Percentiles rank a stretch among this genome's conserved stretches.
Evolutionary conservation across 805 yeast genomes (phyloP).

Genomic region (Nakazawaea ishiwadae): DNA sequence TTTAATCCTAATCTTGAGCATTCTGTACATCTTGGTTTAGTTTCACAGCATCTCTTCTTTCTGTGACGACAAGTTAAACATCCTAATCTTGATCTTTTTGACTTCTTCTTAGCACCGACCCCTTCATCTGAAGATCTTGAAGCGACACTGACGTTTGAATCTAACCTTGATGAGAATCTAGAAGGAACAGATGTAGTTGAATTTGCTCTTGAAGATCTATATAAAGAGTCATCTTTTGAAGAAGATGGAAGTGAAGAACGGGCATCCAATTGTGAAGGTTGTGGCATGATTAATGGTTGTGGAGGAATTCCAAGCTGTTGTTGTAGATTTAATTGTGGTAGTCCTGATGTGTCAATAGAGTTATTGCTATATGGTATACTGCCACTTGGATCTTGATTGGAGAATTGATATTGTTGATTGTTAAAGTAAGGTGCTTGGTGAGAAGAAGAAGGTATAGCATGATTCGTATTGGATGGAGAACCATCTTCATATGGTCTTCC

Average conservation of each 20-base stretch:
- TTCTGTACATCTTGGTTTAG: conserved; percentile 60
- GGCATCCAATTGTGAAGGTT: neutral
- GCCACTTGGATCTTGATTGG: neutral
- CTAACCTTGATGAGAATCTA: neutral
- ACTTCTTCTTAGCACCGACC: conserved; percentile 17
- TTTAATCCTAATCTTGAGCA: conserved; percentile 59
- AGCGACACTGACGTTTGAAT: neutral
- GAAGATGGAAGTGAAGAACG: neutral
- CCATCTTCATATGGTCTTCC: neutral
- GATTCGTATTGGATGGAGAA: neutral
- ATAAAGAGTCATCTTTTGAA: neutral
- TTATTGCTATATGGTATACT: neutral
- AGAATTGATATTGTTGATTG: neutral
- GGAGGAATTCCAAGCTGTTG: neutral
- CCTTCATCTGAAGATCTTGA: neutral
- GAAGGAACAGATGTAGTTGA: conserved; percentile 3
- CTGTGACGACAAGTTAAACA: conserved; percentile 75
- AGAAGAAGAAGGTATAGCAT: neutral
- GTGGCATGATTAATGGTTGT: neutral
- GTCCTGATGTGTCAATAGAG: neutral
- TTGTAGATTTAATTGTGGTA: neutral
- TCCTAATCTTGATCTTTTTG: conserved; percentile 63
- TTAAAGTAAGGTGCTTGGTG: neutral
- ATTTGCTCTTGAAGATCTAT: conserved; percentile 5
- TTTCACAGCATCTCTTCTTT: conserved; percentile 76